Conservation (phyloP, 2,329 filamentous ascomycete species). For the Neofusicoccum ribis region DNA sequence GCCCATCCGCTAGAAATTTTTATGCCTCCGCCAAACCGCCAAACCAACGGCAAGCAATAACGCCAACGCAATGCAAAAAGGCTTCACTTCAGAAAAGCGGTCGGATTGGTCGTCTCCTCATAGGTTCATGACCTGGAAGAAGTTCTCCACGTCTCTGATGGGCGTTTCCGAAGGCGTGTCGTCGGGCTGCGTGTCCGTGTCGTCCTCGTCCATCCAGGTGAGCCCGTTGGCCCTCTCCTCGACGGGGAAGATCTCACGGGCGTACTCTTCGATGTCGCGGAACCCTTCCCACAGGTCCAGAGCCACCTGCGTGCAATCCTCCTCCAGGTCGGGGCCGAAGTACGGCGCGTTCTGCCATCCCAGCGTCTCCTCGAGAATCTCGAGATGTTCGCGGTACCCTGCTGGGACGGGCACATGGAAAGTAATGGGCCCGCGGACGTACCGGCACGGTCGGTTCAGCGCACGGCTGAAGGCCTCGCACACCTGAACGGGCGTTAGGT, state of each 20-base stretch:
- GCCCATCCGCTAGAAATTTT: not conserved
- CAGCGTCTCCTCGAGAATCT: slow-evolving; percentile 62
- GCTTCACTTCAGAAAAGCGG: not conserved
- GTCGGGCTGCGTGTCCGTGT: slow-evolving; percentile 22
- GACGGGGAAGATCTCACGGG: slow-evolving; percentile 86
- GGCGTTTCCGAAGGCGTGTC: slow-evolving; percentile 13
- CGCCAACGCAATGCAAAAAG: slow-evolving; percentile 21
- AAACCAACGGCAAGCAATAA: not conserved
- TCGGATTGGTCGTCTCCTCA: not conserved
- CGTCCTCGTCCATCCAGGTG: slow-evolving; percentile 77
- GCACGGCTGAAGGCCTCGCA: slow-evolving; percentile 79
- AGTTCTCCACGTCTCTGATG: slow-evolving; percentile 16
- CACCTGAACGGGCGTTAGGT: slow-evolving; percentile 78
- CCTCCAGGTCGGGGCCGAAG: slow-evolving; percentile 61
- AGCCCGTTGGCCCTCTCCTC: slow-evolving; percentile 93
- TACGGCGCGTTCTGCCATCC: slow-evolving; percentile 62
- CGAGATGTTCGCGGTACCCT: slow-evolving; percentile 86
- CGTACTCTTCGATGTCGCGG: slow-evolving; percentile 89
- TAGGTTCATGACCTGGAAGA: slow-evolving; percentile 21
- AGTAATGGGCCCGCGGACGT: slow-evolving; percentile 76
- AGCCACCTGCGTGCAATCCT: slow-evolving; percentile 68
- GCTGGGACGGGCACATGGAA: slow-evolving; percentile 82
- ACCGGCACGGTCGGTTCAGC: slow-evolving; percentile 74
- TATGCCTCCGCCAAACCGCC: slow-evolving; percentile 4
- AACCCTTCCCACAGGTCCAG: slow-evolving; percentile 88